These are phyloP conservation scores for Cyclotella sp. DNA, from an alignment of 108 stramenopile species.

Conservation along the genomic window DNA sequence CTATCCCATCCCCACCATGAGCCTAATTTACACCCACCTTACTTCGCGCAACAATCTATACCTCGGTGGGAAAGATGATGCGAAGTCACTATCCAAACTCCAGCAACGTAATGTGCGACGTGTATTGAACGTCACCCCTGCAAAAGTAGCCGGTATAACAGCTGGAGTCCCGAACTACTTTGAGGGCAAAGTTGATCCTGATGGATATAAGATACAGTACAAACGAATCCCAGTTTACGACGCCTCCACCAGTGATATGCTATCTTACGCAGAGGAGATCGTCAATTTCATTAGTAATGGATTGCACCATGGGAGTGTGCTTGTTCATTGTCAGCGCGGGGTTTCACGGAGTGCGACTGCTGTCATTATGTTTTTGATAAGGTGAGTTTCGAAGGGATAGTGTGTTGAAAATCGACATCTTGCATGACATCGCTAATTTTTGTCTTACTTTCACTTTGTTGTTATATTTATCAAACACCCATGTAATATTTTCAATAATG, in stretches of 20 bases:
- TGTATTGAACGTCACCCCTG: slow-evolving; percentile 78
- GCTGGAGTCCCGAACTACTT: slow-evolving; percentile 86
- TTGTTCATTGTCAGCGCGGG: slow-evolving; percentile 81
- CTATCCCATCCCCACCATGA: slow-evolving; percentile 17
- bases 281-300: slow-evolving; percentile 68
- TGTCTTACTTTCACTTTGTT: slow-evolving; percentile 4
- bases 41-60: slow-evolving; percentile 57
- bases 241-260: slow-evolving; percentile 56
- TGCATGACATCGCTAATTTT: not conserved
- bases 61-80: slow-evolving; percentile 73
- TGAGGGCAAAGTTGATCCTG: slow-evolving; percentile 41
- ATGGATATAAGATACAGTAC: slow-evolving; percentile 53
- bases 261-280: slow-evolving; percentile 53
- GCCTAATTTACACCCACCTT: slow-evolving; percentile 46
- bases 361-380: slow-evolving; percentile 71
- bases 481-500: not conserved
- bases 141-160: slow-evolving; percentile 67
- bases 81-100: slow-evolving; percentile 62
- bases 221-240: slow-evolving; percentile 79
- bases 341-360: slow-evolving; percentile 74
- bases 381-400: slow-evolving; percentile 22
- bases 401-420: not conserved
- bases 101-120: slow-evolving; percentile 55
- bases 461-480: slow-evolving; percentile 5
- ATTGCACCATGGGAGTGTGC: slow-evolving; percentile 75